Percentiles rank a stretch among this genome's conserved stretches.
These are phyloP conservation scores for Solanum aculeatissimum DNA, from an alignment of 305 asterid genomes.

Conservation along the genomic window DNA sequence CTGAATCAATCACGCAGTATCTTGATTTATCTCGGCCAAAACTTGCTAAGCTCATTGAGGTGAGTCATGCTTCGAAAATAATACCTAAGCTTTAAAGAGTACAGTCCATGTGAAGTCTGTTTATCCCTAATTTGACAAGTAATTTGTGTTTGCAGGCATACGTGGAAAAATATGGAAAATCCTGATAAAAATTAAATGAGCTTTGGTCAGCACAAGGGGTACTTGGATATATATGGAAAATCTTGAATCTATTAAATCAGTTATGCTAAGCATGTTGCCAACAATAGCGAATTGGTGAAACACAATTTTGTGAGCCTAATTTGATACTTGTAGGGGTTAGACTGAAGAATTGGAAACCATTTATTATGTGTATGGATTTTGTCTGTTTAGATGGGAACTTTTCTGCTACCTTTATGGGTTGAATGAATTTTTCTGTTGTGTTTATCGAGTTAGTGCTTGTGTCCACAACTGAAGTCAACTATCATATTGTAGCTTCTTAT, in stretches of 20 bases:
- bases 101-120: neutral
- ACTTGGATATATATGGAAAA: neutral
- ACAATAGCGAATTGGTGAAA: neutral
- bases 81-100: conserved; percentile 2
- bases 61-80: conserved; percentile 28
- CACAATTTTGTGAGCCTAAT: neutral
- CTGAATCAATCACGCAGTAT: conserved; percentile 47
- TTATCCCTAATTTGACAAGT: conserved; percentile 10
- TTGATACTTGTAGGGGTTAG: neutral
- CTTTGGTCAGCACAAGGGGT: neutral
- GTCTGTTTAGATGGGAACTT: neutral
- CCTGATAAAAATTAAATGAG: conserved; percentile 17
- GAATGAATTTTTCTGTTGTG: neutral
- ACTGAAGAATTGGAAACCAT: neutral
- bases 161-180: conserved; percentile 53
- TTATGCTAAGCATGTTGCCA: neutral
- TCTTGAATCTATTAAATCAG: neutral
- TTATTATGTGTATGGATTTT: neutral
- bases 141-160: conserved; percentile 68
- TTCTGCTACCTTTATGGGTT: neutral
- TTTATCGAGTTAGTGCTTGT: neutral
- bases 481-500: neutral
- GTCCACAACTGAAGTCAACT: neutral
- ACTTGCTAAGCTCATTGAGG: conserved; percentile 79
- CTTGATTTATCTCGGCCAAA: conserved; percentile 49